Base-by-base conservation (phyloP, 306 rosid species). In the Trifolium pratense region DNA sequence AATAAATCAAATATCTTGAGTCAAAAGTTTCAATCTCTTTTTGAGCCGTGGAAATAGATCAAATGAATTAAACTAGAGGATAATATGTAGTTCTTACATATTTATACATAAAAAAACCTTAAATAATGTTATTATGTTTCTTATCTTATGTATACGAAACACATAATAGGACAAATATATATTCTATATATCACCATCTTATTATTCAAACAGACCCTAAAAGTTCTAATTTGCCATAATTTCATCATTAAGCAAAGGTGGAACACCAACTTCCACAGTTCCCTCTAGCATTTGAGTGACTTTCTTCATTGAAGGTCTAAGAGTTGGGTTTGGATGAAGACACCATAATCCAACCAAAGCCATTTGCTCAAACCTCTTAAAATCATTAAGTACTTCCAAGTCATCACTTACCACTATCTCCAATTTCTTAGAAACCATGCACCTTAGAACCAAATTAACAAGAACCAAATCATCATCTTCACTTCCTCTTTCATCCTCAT, bases 231-330 rank as follows among this genome's bases (percentile, higher is more conserved):
- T 13, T 37, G 32, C 61, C 29, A 48, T 25, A 64, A 78, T 78
- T 9, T 55, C 57, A 40, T 74, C 75, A 69, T 68, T 12, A 63
- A 82, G 71, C 80, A 78, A 58, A 31, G 83, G 86, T 45, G 83
- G 83, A 58, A 78, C 18, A 56, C 80, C 86, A 74, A 78, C 82
- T 55, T 39, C 71, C 52, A 74, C 34, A 2, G 60, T 69, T 68
- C 86, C 83, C 68, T 78, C 83, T 3, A 82, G 70, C 83, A 82
- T 82, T 63, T 74, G 83, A 17, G 25, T 82, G 61, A 64, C 86
- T 26, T 73, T 37, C 82, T 78, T 78, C 86, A 78, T 82, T 53
- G 77, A 68, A 56, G 86, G 86, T n/a, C 86, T 78, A 2, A 78
- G 66, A 63, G 58, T 45, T 5, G 74, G 70, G 15, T 69, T 74